Base-by-base conservation (phyloP, 2,329 filamentous ascomycete genomes). In the Paecilomyces fulvus region DNA sequence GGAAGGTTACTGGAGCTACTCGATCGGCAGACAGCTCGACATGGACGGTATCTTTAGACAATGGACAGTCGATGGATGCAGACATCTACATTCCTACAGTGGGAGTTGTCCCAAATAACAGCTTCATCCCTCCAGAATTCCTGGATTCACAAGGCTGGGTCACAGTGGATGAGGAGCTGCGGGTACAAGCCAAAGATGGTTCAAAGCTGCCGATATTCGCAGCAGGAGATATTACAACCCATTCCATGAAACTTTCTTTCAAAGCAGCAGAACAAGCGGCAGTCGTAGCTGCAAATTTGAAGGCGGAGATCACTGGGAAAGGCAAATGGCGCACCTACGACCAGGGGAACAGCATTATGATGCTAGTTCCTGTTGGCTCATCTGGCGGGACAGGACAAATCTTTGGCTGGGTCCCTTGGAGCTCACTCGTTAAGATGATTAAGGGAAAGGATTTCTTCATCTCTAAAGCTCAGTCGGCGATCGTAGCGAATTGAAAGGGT, bases 71-170 rank as follows among this genome's bases (percentile, higher is more conserved):
- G 2, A 61, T 80, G 43, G 71, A 72, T 1, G 73, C 76, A 2
- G 81, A 84, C 61, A 59, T 81, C 23, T 83, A 80, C 63, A 77
- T 84, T 55, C 74, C 77, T 3, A 79, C 79, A 0, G 75, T 75
- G 12, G 82, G 82, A 28, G 77, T 77, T 11, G 63, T 68, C 7
- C 81, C 81, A 0, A 83, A 82, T 66, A 79, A 76, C 20, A 71
- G 69, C 8, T 84, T 77, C 65, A 68, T 85, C 1, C 80, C 81
- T 0, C 53, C 63, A 3, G 63, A 71, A 6, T 74, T 81, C 46
- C 72, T 84, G 3, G 70, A 75, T 57, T 65, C 69, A 0, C 58
- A 65, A n/a, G 78, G 77, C 12, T 79, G 77, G 66, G 76, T 85
- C 49, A 69, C 70, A 25, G 79, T 76, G 6, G 76, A 83, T 61